These are phyloP conservation scores for Epichloe festucae DNA, from an alignment of 2,329 filamentous ascomycete species.

Conservation along the genomic window DNA sequence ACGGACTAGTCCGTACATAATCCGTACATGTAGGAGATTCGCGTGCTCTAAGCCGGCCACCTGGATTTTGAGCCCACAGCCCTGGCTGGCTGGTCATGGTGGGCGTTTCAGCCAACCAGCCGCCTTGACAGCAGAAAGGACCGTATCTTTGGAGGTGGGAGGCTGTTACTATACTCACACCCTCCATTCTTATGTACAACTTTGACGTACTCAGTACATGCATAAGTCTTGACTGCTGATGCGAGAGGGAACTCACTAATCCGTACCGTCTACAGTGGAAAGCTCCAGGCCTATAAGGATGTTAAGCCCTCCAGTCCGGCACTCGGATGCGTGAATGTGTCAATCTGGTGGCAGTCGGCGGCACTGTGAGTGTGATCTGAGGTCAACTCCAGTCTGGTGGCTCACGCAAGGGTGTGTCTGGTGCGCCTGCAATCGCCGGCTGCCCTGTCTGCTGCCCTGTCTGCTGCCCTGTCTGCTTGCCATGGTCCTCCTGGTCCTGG, in stretches of 20 bases:
- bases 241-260: too few relatives aligned
- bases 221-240: neutral
- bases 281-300: neutral
- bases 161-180: neutral
- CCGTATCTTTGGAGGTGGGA: neutral
- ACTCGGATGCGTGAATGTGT: too few relatives aligned
- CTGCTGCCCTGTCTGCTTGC: neutral
- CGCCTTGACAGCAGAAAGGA: slow-evolving; percentile 4
- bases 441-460: neutral
- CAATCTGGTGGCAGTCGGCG: too few relatives aligned
- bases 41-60: neutral
- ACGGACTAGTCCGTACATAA: too few relatives aligned
- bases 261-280: neutral
- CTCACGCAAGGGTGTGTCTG: neutral
- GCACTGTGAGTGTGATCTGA: too few relatives aligned
- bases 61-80: neutral
- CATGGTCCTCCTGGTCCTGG: neutral
- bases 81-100: neutral
- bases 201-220: neutral
- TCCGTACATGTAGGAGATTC: neutral
- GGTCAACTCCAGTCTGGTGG: too few relatives aligned
- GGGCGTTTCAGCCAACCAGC: slow-evolving; percentile 10
- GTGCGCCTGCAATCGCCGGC: neutral
- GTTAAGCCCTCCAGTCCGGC: neutral
- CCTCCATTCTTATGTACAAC: neutral